Conservation (phyloP, 768 basidiomycete genomes). For the Antrodiella citrinella region DNA sequence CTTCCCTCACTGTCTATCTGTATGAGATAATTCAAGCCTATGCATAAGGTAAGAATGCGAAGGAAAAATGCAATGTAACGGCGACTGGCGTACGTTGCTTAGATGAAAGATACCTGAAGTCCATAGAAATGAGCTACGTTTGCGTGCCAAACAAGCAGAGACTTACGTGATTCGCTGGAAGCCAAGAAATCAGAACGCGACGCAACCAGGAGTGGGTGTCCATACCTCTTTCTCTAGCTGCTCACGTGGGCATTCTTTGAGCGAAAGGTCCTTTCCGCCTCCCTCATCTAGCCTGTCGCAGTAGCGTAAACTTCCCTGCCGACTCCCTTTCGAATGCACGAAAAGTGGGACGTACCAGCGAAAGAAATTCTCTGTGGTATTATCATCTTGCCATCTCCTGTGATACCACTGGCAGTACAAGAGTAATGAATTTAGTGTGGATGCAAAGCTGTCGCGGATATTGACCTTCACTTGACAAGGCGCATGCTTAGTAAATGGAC, state of each 20-base stretch:
- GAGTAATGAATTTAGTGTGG: too few species aligned
- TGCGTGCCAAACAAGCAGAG: not conserved
- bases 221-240: slow-evolving; percentile 51
- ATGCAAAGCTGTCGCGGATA: too few species aligned
- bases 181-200: not conserved
- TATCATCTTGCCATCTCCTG: slow-evolving; percentile 44
- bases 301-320: not conserved
- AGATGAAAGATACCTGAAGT: slow-evolving; percentile 13
- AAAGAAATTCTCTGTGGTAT: slow-evolving; percentile 64
- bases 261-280: slow-evolving; percentile 43
- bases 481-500: too few species aligned
- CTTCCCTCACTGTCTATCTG: slow-evolving; percentile 45
- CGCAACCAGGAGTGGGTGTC: slow-evolving; percentile 1
- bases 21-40: slow-evolving; percentile 61
- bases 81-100: slow-evolving; percentile 44
- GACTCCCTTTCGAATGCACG: not conserved
- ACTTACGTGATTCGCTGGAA: slow-evolving; percentile 37
- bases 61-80: too few species aligned
- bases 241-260: slow-evolving; percentile 53
- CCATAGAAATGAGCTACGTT: too few species aligned
- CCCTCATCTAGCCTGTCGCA: slow-evolving; percentile 61
- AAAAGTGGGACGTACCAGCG: slow-evolving; percentile 31
- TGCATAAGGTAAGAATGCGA: not conserved
- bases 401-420: slow-evolving; percentile 45
- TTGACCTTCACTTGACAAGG: too few species aligned